Conservation (phyloP, 208 protist genomes). For the Trypanosoma melophagium region DNA sequence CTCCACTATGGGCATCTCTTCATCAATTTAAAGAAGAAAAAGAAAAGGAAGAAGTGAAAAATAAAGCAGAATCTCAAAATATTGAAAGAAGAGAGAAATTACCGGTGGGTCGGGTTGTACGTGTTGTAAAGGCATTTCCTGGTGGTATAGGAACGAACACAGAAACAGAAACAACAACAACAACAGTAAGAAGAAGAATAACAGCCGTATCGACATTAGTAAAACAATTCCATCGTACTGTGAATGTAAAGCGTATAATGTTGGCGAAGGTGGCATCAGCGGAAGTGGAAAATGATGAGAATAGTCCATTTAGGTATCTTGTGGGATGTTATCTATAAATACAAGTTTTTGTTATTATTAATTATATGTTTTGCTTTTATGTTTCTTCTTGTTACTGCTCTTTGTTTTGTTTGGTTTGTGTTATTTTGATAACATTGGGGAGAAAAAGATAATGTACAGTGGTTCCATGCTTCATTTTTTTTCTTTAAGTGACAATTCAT, state of each 20-base stretch:
- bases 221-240: not conserved
- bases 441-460: no score
- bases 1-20: no score
- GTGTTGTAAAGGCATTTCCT: constrained; percentile 24
- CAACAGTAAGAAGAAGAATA: not conserved
- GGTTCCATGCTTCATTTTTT: constrained; percentile 15
- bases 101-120: constrained; percentile 7
- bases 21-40: no score
- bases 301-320: constrained; percentile 11
- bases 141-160: constrained; percentile 9
- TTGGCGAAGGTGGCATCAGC: constrained; percentile 21
- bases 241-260: not conserved
- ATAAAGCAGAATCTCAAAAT: not conserved
- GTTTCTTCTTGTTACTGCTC: not conserved
- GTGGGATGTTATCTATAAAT: constrained; percentile 26
- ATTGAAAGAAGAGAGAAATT: not conserved
- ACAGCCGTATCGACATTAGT: not conserved
- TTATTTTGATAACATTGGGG: no score
- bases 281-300: constrained; percentile 2
- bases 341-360: not conserved
- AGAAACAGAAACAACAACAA: not conserved
- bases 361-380: not conserved
- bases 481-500: not conserved
- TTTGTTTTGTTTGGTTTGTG: not conserved
- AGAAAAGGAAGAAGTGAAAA: not conserved